A percentile compares a stretch with the other conserved stretches of the same genome.
These are phyloP conservation scores for Kwoniella europaea DNA, from an alignment of 768 basidiomycete species.

Conservation along the genomic window DNA sequence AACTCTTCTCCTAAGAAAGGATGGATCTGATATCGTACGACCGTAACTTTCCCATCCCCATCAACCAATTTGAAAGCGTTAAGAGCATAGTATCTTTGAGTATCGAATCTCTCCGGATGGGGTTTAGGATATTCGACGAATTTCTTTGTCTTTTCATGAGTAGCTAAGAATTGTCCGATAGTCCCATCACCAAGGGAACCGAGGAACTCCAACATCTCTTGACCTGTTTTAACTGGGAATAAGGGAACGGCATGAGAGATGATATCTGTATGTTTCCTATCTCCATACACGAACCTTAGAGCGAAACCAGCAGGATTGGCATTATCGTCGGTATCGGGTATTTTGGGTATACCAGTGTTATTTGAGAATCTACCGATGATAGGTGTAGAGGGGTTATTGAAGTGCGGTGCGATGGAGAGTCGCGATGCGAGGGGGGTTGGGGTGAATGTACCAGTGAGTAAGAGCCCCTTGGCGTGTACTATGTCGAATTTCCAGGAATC, in stretches of 20 bases:
- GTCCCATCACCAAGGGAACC: slow-evolving; percentile 18
- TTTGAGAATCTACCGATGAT: slow-evolving; percentile 31
- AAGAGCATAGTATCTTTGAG: slow-evolving; percentile 27
- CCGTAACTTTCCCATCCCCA: slow-evolving; percentile 19
- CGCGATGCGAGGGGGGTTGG: slow-evolving; percentile 19
- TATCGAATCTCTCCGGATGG: slow-evolving; percentile 24
- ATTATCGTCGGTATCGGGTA: slow-evolving; percentile 40
- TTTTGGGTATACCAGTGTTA: slow-evolving; percentile 30
- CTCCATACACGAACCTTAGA: slow-evolving; percentile 29
- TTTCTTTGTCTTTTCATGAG: slow-evolving; percentile 23
- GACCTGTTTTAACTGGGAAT: slow-evolving; percentile 34
- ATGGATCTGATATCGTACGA: slow-evolving; percentile 24
- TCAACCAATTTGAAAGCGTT: slow-evolving; percentile 34
- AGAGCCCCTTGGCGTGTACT: slow-evolving; percentile 33
- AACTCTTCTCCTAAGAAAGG: slow-evolving; percentile 12
- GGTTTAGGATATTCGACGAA: slow-evolving; percentile 36
- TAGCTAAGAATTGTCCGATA: slow-evolving; percentile 17
- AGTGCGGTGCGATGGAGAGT: slow-evolving; percentile 32
- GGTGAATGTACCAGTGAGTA: slow-evolving; percentile 28
- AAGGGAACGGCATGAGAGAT: slow-evolving; percentile 32
- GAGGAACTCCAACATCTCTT: slow-evolving; percentile 32
- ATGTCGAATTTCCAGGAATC: not conserved
- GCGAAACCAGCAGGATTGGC: slow-evolving; percentile 38
- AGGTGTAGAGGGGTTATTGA: slow-evolving; percentile 22
- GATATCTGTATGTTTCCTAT: slow-evolving; percentile 39